phyloP scores from a whole-genome alignment of 441 rosid species.

The Eruca vesicaria region DNA sequence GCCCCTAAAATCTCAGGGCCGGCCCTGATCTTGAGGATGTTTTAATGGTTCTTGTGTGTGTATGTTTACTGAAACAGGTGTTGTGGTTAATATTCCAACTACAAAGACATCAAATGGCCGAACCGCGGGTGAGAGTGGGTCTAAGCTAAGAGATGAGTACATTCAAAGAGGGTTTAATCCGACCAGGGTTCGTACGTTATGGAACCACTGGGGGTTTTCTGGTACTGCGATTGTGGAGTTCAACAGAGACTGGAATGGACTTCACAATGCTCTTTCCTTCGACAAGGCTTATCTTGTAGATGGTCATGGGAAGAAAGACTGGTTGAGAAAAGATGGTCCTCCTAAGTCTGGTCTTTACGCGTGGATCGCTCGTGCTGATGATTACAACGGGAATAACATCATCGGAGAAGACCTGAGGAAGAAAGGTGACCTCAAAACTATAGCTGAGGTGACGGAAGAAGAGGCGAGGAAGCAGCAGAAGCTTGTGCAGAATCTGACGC shows the following conservation, averaged over 20 bases:
- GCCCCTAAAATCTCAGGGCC: too few relatives aligned
- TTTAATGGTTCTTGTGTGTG: slow-evolving; percentile 29
- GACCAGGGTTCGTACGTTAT: slow-evolving; percentile 67
- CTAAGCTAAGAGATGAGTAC: slow-evolving; percentile 83
- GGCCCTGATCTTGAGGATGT: not conserved
- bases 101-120: slow-evolving; percentile 57
- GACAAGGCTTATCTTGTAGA: slow-evolving; percentile 84
- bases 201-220: slow-evolving; percentile 84
- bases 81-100: slow-evolving; percentile 82
- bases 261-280: slow-evolving; percentile 76
- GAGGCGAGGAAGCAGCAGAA: slow-evolving; percentile 71
- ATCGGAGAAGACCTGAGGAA: slow-evolving; percentile 78
- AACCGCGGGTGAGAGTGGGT: slow-evolving; percentile 80
- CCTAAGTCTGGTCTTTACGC: slow-evolving; percentile 62
- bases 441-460: slow-evolving; percentile 73
- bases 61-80: slow-evolving; percentile 56
- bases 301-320: slow-evolving; percentile 70
- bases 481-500: slow-evolving; percentile 64
- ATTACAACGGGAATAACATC: slow-evolving; percentile 57
- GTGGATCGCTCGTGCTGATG: slow-evolving; percentile 94
- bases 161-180: slow-evolving; percentile 82
- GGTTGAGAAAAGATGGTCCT: slow-evolving; percentile 43
- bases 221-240: slow-evolving; percentile 87
- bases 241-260: slow-evolving; percentile 83
- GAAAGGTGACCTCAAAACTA: slow-evolving; percentile 71